Base-by-base conservation (phyloP, 345 rosid genomes). In the Populus davidiana region DNA sequence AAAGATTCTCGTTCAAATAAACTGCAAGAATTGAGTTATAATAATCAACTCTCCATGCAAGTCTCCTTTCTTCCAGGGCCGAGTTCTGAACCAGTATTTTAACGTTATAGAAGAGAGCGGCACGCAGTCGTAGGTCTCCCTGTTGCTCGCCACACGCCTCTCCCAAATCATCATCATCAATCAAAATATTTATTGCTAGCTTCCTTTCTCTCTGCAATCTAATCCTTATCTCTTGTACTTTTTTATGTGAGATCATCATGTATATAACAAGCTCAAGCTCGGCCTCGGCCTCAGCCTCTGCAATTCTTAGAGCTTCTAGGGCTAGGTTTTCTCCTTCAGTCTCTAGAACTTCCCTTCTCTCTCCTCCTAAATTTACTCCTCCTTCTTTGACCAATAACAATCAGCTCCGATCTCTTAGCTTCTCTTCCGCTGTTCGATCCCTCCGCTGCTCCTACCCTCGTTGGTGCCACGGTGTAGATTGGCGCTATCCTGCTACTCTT, bases 391-490 rank as follows among this genome's bases (percentile, higher is more conserved):
- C 88, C 47, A 62, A 80, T 8, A 67, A 75, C 20, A 62, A 75
- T 56, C 74, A 62, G 64, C 86, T 78, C 33, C 91, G 96, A 76
- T 85, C 94, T 70, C 79, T 89, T 43, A 69, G 87, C 69, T 85
- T 81, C 82, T 76, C 85, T 18, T 72, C 92, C 67, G 86, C 93
- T n/a, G 79, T 69, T 33, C 87, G 93, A 52, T 83, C 89, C 5
- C 69, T 89, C 38, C 83, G 85, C 25, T 79, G 77, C 75, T 90
- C 86, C 12, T 78, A 81, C 2, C 89, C 93, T 36, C 90, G 92
- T 66, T 91, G 98, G 97, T 87, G 93, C 77, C 97, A 91, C 81
- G 87, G 94, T 56, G 84, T 86, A 52, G 90, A 89, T 76, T 91
- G 97, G 76, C 84, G 88, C 64, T 88, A 91, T 43, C 88, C 93